Evolutionary conservation across 306 rosid genomes (phyloP).

Genomic region (Cucumis hystrix): DNA sequence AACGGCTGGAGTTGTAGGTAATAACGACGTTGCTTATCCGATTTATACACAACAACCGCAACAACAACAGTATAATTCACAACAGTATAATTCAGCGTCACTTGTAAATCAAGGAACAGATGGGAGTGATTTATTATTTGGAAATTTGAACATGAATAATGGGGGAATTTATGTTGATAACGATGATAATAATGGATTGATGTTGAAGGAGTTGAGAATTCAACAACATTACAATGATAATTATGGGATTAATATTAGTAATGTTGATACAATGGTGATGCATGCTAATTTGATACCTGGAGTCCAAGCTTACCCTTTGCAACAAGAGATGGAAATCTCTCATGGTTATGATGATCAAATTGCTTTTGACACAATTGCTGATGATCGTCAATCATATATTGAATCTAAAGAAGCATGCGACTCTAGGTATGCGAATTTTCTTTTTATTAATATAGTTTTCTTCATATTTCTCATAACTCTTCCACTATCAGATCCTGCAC

Average conservation of each 20-base stretch:
- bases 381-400: slow-evolving; percentile 12
- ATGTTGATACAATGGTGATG: slow-evolving; percentile 5
- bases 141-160: not conserved
- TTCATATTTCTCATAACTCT: no score
- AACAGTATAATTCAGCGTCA: not conserved
- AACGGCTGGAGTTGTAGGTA: not conserved
- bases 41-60: not conserved
- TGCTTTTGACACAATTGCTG: slow-evolving; percentile 21
- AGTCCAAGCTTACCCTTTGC: slow-evolving; percentile 4
- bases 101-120: not conserved
- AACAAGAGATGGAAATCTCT: slow-evolving; percentile 16
- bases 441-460: not conserved
- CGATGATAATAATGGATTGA: not conserved
- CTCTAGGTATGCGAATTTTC: slow-evolving; percentile 18
- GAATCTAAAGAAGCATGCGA: slow-evolving; percentile 24
- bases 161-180: not conserved
- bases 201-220: slow-evolving; percentile 4
- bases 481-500: no score
- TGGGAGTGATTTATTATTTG: not conserved
- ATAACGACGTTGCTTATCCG: not conserved
- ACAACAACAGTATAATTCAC: not conserved
- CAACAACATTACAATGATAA: slow-evolving; percentile 3
- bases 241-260: not conserved
- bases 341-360: slow-evolving; percentile 12
- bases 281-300: not conserved